Evolutionary conservation across 169 alveolate genomes (phyloP), one percentile per base, ranked within the genome.

Genomic region (Eimeria mitis): DNA sequence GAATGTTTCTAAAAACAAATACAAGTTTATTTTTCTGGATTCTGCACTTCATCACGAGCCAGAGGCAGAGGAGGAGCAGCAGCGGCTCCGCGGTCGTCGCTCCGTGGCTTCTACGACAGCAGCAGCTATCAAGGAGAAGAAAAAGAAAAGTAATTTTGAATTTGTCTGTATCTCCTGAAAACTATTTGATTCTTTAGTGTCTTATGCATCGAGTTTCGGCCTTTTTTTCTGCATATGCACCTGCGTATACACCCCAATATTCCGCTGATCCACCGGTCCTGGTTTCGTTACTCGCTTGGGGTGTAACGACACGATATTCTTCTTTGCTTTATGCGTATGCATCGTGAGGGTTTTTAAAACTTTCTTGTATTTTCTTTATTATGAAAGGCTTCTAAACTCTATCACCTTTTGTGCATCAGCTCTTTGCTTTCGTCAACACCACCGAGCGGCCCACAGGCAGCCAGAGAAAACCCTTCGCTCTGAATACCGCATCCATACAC

Each of bases 61-160:
- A 75, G 85, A 42, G 40, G 54, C 85, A 23, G 85, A 40, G 85
- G 85, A 61, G 61, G 63, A 40, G 61, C 85, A 16, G 85, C 85
- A 34, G 76, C 85, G 63, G 85, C 63, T 75, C 85, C 85, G 59
- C 85, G 85, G 85, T 75, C 85, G 85, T 75, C 85, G 85, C 85
- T 75, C 85, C 54, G 59, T 75, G 85, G 85, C 85, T 75, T 75
- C 85, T 47, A 61, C 85, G 14, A 21, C 47, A 68, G 7, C 63
- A 23, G 25, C 61, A n/a, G 85, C 85, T 75, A 9, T 6, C 21
- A 34, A 75, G 19, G 85, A 75, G 59, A 34, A 28, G 34, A 40
- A 47, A 75, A 40, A 75, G 16, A 37, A 75, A 40, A 19, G 59
- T 23, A 42, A 25, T 75, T 75, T 75, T 40, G 40, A 13, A 23